These are phyloP conservation scores for Diaporthe vexans DNA, from an alignment of 2,329 filamentous ascomycete species.

Conservation along the genomic window DNA sequence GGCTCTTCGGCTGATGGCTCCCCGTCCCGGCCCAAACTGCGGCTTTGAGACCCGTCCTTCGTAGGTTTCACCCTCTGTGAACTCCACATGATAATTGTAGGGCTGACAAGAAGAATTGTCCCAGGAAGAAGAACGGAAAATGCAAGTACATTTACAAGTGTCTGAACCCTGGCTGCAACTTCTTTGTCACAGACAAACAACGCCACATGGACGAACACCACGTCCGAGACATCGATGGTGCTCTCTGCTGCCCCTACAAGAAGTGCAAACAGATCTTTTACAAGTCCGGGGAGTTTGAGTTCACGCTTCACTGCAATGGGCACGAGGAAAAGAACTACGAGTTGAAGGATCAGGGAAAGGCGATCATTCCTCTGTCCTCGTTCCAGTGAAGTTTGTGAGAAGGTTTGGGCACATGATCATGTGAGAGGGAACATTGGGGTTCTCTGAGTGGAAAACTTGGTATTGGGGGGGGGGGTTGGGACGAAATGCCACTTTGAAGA, in stretches of 20 bases:
- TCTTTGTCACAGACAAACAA: background rate
- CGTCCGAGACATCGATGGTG: background rate
- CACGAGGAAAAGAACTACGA: background rate
- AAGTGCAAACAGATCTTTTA: fast-evolving
- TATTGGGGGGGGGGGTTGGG: no score
- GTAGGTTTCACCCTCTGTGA: background rate
- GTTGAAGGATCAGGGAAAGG: background rate
- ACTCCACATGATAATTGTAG: no score
- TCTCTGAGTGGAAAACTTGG: no score
- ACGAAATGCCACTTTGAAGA: no score
- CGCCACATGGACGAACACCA: background rate
- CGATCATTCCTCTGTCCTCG: background rate
- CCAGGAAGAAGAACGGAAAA: no score
- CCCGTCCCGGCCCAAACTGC: fast-evolving
- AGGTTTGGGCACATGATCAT: no score
- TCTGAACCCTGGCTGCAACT: background rate
- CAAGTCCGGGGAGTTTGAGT: background rate
- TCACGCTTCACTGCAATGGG: background rate
- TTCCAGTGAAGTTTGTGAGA: background rate
- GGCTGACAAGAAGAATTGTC: background rate
- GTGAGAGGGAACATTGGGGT: no score
- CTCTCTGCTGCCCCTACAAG: background rate
- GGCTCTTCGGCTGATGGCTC: background rate
- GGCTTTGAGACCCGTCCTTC: fast-evolving
- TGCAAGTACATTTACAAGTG: no score